Evolutionary conservation across 371 early-diverging fungal genomes (phyloP).

Genomic region (Apophysomyces elegans): DNA sequence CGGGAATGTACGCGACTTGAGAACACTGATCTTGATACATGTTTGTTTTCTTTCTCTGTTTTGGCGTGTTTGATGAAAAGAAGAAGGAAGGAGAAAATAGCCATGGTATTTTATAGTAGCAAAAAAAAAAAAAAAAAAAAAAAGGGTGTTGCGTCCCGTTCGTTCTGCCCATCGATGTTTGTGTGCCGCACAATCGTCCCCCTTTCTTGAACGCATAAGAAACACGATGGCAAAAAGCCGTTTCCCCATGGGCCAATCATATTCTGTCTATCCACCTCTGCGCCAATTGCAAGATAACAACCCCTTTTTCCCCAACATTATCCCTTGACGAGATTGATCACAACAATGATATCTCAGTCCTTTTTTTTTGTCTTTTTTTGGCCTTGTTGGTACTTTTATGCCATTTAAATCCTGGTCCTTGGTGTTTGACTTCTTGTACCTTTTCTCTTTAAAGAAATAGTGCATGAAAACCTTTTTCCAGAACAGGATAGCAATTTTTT

Average conservation of each 20-base stretch:
- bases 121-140: not conserved
- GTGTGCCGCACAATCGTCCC: not conserved
- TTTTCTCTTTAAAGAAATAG: not conserved
- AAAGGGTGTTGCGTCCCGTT: too few species aligned
- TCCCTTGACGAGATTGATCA: not conserved
- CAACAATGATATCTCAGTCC: too few species aligned
- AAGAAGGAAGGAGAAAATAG: not conserved
- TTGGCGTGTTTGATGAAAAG: too few species aligned
- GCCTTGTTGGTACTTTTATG: not conserved
- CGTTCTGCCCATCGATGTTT: too few species aligned
- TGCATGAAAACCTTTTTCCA: not conserved
- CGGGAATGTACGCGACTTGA: not conserved
- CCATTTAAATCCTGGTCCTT: not conserved
- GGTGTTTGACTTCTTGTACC: not conserved
- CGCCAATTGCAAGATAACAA: not conserved
- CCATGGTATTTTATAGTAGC: not conserved
- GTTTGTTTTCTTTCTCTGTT: not conserved
- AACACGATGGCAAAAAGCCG: not conserved
- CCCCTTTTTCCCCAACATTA: not conserved
- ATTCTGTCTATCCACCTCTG: too few species aligned
- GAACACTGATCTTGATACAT: constrained; percentile 7
- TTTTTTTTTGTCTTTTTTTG: not conserved
- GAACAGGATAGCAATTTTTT: not conserved
- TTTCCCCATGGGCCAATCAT: not conserved
- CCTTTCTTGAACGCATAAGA: not conserved